phyloP scores from a whole-genome alignment of 352 stramenopile genomes.

The Phytophthora syringae region DNA sequence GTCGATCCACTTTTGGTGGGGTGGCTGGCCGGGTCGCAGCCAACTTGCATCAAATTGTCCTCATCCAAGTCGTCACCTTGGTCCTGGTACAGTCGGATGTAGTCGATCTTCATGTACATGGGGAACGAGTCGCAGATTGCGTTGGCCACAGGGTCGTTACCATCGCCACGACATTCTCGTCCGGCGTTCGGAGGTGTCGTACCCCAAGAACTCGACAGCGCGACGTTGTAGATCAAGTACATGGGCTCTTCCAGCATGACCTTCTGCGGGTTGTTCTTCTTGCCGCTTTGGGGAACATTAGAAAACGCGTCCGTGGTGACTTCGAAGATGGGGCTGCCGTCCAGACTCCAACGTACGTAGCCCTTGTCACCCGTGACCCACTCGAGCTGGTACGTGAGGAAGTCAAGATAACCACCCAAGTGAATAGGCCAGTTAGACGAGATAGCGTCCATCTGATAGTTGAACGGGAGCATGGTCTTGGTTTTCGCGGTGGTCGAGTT shows the following conservation, averaged over 20 bases:
- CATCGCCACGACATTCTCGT: constrained; percentile 53
- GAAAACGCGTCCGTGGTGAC: constrained; percentile 57
- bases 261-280: constrained; percentile 58
- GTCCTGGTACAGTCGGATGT: constrained; percentile 84
- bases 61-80: constrained; percentile 28
- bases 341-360: constrained; percentile 66
- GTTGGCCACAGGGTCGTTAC: constrained; percentile 49
- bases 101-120: constrained; percentile 90
- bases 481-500: constrained; percentile 41
- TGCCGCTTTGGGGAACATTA: constrained; percentile 43
- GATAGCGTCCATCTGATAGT: constrained; percentile 74
- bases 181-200: constrained; percentile 53
- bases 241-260: constrained; percentile 72
- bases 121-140: constrained; percentile 82
- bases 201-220: constrained; percentile 52
- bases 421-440: constrained; percentile 71
- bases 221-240: constrained; percentile 73
- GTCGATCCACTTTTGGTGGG: constrained; percentile 78
- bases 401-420: constrained; percentile 57
- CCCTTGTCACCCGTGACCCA: constrained; percentile 59
- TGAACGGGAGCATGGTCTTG: constrained; percentile 73
- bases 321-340: constrained; percentile 59
- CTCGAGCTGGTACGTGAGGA: constrained; percentile 62
- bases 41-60: constrained; percentile 60
- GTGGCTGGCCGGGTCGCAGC: constrained; percentile 65